phyloP scores from a whole-genome alignment of 768 basidiomycete species.

The Chlorophyllum brunneum region DNA sequence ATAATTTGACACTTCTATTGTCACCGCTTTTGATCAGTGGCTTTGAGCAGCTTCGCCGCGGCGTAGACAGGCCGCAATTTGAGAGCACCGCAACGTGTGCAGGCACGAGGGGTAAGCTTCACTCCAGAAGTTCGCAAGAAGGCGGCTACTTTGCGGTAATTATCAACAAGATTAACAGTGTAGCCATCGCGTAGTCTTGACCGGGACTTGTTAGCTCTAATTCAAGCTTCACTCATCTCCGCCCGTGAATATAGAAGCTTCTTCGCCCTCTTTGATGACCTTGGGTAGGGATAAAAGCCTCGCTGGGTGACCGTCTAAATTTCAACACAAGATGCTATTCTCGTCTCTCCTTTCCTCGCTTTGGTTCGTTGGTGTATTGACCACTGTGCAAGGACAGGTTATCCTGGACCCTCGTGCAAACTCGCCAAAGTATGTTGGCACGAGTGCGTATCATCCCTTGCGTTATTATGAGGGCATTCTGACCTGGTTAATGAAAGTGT shows the following conservation, averaged over 20 bases:
- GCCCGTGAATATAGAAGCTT: background rate
- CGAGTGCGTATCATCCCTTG: background rate
- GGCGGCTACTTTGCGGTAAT: background rate
- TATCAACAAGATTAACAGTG: background rate
- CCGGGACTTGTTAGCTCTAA: background rate
- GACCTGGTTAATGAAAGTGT: conserved; percentile 21
- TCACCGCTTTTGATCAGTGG: no score
- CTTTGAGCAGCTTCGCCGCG: no score
- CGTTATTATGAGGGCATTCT: background rate
- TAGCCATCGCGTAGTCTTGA: background rate
- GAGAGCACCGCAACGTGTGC: background rate
- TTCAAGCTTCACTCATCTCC: background rate
- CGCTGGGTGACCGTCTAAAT: background rate
- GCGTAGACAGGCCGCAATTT: background rate
- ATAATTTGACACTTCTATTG: no score
- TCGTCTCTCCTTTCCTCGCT: background rate
- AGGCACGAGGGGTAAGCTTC: background rate
- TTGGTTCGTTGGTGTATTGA: background rate
- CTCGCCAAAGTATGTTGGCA: background rate
- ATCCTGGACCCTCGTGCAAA: background rate
- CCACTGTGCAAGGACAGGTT: background rate
- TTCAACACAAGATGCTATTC: background rate
- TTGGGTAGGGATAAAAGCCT: conserved; percentile 1
- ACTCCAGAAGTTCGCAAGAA: background rate
- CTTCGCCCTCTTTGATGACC: background rate